phyloP scores from a whole-genome alignment of 2,329 filamentous ascomycete genomes.

The Zymoseptoria passerinii region DNA sequence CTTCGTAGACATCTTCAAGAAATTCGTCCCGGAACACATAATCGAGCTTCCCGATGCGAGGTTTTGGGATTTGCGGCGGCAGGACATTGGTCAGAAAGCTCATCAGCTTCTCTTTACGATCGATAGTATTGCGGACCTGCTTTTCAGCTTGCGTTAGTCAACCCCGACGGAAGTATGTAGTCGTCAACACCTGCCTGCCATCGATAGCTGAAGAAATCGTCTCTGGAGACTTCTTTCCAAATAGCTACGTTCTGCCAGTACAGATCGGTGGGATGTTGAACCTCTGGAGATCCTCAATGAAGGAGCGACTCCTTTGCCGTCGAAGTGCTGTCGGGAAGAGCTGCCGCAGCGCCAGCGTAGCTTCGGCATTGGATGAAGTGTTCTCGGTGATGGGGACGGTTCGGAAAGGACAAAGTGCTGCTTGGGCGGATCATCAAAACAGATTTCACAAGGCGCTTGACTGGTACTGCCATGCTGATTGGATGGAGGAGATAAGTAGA shows the following conservation, averaged over 20 bases:
- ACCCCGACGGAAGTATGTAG: background rate
- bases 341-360: background rate
- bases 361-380: background rate
- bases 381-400: background rate
- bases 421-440: background rate
- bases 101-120: slow-evolving; percentile 40
- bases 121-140: slow-evolving; percentile 44
- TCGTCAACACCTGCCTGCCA: slow-evolving; percentile 44
- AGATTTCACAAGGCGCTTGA: background rate
- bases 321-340: background rate
- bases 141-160: background rate
- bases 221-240: slow-evolving; percentile 42
- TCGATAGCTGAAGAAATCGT: slow-evolving; percentile 46
- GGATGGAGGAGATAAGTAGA: background rate
- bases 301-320: background rate
- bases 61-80: slow-evolving; percentile 42
- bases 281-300: background rate
- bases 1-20: slow-evolving; percentile 46
- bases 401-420: background rate
- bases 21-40: slow-evolving; percentile 45
- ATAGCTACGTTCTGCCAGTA: slow-evolving; percentile 17
- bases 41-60: slow-evolving; percentile 19
- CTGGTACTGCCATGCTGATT: background rate
- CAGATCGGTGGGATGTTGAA: background rate
- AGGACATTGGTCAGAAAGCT: slow-evolving; percentile 45